These are phyloP conservation scores for Basipetospora chlamydospora DNA, from an alignment of 2,329 filamentous ascomycete species.

Conservation along the genomic window DNA sequence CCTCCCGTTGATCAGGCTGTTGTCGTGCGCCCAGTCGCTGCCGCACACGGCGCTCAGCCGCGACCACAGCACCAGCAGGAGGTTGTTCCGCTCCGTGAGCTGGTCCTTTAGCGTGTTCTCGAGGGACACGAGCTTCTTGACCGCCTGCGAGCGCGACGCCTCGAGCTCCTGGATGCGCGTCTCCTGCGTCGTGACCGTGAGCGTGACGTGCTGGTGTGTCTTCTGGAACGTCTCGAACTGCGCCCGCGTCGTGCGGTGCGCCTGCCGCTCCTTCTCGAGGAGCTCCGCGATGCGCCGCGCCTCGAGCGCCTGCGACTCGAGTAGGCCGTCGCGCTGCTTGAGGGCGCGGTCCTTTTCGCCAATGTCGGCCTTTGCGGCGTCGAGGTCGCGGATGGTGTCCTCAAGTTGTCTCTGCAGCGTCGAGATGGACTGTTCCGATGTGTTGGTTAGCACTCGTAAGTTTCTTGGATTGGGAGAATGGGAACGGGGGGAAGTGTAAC, in stretches of 20 bases:
- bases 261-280: conserved; percentile 78
- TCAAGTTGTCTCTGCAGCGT: conserved; percentile 83
- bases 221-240: conserved; percentile 81
- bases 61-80: conserved; percentile 84
- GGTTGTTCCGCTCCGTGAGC: conserved; percentile 73
- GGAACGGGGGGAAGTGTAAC: conserved; percentile 9
- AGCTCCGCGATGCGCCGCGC: conserved; percentile 72
- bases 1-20: conserved; percentile 78
- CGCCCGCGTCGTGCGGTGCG: conserved; percentile 72
- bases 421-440: conserved; percentile 64
- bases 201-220: conserved; percentile 73
- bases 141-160: conserved; percentile 60
- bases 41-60: conserved; percentile 75
- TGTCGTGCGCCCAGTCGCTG: conserved; percentile 79
- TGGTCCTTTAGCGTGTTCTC: conserved; percentile 78
- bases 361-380: conserved; percentile 59
- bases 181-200: conserved; percentile 75
- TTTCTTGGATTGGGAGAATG: no score
- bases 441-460: no score
- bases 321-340: conserved; percentile 72
- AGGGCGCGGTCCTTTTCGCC: conserved; percentile 86
- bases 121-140: conserved; percentile 57
- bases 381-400: conserved; percentile 67
- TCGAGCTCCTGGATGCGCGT: conserved; percentile 77
- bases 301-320: conserved; percentile 82